These are phyloP conservation scores for Hypoxylon sp. DNA, from an alignment of 2,329 filamentous ascomycete species.

Conservation along the genomic window DNA sequence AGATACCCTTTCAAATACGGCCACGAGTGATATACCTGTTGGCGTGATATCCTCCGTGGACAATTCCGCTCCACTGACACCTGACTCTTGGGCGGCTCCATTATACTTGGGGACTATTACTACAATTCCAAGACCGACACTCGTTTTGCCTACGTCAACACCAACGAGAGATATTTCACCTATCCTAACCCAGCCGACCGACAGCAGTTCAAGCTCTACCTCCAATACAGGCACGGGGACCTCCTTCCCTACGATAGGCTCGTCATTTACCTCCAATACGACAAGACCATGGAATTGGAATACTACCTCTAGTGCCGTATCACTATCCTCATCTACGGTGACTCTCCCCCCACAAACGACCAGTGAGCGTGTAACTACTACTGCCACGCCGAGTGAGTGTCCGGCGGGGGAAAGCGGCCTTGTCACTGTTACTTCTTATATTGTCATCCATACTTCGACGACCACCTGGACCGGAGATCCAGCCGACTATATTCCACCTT, in stretches of 20 bases:
- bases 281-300: constrained; percentile 41
- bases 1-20: constrained; percentile 24
- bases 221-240: constrained; percentile 4
- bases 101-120: constrained; percentile 43
- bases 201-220: constrained; percentile 19
- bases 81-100: constrained; percentile 18
- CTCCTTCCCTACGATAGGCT: constrained; percentile 16
- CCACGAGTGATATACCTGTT: constrained; percentile 14
- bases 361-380: constrained; percentile 17
- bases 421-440: constrained; percentile 57
- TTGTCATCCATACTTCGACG: constrained; percentile 63
- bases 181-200: constrained; percentile 1
- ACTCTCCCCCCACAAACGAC: constrained; percentile 15
- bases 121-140: constrained; percentile 40
- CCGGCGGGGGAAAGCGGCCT: constrained; percentile 45
- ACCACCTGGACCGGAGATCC: constrained; percentile 62
- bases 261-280: constrained; percentile 28
- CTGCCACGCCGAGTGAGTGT: constrained; percentile 41
- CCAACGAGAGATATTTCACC: constrained; percentile 19
- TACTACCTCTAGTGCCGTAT: constrained; percentile 30
- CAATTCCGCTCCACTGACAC: constrained; percentile 10
- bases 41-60: constrained; percentile 16
- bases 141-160: constrained; percentile 34
- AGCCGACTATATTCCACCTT: constrained; percentile 61
- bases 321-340: constrained; percentile 18